Conservation (phyloP, 2,329 filamentous ascomycete genomes). For the Aspergillus aculeatinus region DNA sequence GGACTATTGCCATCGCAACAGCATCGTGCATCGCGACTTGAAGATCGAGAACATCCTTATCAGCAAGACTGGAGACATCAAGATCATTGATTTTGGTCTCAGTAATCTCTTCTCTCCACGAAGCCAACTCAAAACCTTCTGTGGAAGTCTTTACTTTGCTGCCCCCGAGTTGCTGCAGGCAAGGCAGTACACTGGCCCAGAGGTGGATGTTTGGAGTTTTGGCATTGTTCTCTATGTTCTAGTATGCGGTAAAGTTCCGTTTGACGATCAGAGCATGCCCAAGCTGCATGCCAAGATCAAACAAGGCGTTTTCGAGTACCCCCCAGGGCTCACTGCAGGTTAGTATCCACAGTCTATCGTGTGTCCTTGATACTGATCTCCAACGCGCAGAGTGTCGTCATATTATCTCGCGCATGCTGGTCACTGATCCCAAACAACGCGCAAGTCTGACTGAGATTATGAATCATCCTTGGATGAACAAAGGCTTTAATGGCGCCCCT, state of each 20-base stretch:
- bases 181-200: conserved; percentile 89
- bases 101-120: conserved; percentile 93
- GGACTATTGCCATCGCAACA: conserved; percentile 97
- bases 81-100: conserved; percentile 97
- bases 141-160: conserved; percentile 95
- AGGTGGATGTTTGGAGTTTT: conserved; percentile 98
- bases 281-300: conserved; percentile 98
- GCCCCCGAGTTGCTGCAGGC: conserved; percentile 93
- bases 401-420: conserved; percentile 90
- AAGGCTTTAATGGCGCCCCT: conserved; percentile 80
- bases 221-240: conserved; percentile 96
- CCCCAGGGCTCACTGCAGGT: conserved; percentile 88
- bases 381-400: conserved; percentile 75
- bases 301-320: conserved; percentile 93
- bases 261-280: conserved; percentile 99
- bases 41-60: conserved; percentile 99
- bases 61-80: conserved; percentile 98
- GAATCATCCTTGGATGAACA: conserved; percentile 92
- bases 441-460: conserved; percentile 89
- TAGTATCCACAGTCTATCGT: conserved; percentile 37
- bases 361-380: conserved; percentile 37
- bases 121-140: conserved; percentile 89
- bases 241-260: conserved; percentile 96
- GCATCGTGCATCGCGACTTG: conserved; percentile 93
- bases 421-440: conserved; percentile 85